phyloP scores from a whole-genome alignment of 2,329 filamentous ascomycete species.

The Fusarium miscanthi region DNA sequence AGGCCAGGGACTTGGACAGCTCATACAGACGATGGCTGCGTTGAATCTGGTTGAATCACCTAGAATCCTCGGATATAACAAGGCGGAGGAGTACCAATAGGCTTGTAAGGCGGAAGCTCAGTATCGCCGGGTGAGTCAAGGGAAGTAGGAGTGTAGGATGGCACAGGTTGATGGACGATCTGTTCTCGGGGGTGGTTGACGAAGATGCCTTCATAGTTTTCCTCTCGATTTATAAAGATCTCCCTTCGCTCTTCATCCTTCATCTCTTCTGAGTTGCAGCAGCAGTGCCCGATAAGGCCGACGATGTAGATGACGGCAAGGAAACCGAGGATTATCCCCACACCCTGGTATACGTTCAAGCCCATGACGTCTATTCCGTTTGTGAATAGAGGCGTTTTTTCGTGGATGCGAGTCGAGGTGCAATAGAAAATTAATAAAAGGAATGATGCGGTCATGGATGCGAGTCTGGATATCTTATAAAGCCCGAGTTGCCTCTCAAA shows the following conservation, averaged over 20 bases:
- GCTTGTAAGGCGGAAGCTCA: not conserved
- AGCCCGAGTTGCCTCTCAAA: not conserved
- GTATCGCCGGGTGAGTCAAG: not conserved
- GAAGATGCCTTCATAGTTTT: not conserved
- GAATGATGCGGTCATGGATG: not conserved
- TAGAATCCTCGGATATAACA: not conserved
- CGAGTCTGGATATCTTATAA: not conserved
- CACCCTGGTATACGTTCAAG: rapidly evolving
- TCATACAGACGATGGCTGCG: not conserved
- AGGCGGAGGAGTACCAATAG: not conserved
- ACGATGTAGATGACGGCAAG: not conserved
- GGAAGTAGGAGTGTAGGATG: not conserved
- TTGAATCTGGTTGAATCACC: not conserved
- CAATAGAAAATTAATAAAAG: not conserved
- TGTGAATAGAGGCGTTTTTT: not conserved
- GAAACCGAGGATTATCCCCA: not conserved
- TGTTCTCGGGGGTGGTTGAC: not conserved
- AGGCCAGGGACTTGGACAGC: not conserved
- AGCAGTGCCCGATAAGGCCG: not conserved
- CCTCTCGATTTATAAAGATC: not conserved
- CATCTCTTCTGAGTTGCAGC: not conserved
- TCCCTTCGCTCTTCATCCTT: not conserved
- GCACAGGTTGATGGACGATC: not conserved
- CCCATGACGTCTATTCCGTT: not conserved
- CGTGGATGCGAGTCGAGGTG: not conserved